Conservation (phyloP, 2,329 filamentous ascomycete species). For the Colletotrichum sp. region DNA sequence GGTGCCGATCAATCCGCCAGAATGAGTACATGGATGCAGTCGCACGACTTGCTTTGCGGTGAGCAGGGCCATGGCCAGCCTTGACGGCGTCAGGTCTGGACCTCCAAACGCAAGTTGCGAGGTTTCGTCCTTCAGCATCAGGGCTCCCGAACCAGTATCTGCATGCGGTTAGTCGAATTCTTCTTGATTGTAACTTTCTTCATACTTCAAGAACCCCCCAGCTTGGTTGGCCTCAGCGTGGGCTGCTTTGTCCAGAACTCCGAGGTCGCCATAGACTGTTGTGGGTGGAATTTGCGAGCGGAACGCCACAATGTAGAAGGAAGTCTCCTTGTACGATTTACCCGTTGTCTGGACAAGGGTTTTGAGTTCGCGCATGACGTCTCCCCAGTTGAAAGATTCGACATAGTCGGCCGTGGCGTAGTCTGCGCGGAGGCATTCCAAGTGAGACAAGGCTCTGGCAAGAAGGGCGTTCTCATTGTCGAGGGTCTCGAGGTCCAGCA, state of each 20-base stretch:
- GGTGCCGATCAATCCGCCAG: conserved; percentile 75
- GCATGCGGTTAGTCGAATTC: conserved; percentile 20
- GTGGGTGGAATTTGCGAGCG: conserved; percentile 72
- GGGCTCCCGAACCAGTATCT: conserved; percentile 89
- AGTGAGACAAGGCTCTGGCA: conserved; percentile 70
- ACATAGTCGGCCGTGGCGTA: conserved; percentile 80
- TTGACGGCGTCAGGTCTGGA: conserved; percentile 62
- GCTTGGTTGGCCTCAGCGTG: conserved; percentile 81
- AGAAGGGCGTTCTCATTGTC: conserved; percentile 71
- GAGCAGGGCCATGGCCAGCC: conserved; percentile 65
- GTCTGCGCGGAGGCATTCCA: conserved; percentile 67
- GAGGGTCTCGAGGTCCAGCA: conserved; percentile 74
- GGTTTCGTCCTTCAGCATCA: conserved; percentile 72
- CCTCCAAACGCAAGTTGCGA: conserved; percentile 80
- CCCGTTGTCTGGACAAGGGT: conserved; percentile 51
- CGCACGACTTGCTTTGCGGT: conserved; percentile 69
- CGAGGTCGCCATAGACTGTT: conserved; percentile 68
- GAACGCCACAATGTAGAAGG: conserved; percentile 87
- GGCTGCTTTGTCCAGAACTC: conserved; percentile 76
- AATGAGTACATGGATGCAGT: conserved; percentile 66
- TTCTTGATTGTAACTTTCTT: not conserved
- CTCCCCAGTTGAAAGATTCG: conserved; percentile 78
- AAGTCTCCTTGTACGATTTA: conserved; percentile 63
- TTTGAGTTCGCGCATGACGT: conserved; percentile 64
- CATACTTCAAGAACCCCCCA: conserved; percentile 78